Conservation (phyloP, 2,329 filamentous ascomycete genomes). For the Sordariomycetes sp. region DNA sequence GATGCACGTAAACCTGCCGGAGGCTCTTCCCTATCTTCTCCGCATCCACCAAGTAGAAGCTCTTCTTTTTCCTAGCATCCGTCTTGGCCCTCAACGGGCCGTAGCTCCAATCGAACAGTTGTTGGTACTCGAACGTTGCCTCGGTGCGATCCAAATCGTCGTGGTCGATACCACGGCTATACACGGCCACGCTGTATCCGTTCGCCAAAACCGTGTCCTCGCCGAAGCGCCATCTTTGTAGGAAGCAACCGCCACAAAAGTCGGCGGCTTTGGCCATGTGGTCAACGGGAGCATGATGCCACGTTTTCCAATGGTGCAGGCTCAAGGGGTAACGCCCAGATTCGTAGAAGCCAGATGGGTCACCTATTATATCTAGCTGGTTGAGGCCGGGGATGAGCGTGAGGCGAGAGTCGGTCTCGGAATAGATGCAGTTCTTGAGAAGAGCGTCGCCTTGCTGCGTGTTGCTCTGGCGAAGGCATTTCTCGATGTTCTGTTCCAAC, state of each 20-base stretch:
- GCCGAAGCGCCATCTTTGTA: constrained; percentile 44
- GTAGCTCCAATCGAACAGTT: constrained; percentile 3
- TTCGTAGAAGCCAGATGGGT: constrained; percentile 52
- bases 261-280: constrained; percentile 37
- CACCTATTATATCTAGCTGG: constrained; percentile 47
- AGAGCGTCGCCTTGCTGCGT: constrained; percentile 41
- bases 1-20: constrained; percentile 4
- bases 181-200: constrained; percentile 47
- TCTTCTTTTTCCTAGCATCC: constrained; percentile 4
- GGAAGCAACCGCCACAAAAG: constrained; percentile 49
- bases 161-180: constrained; percentile 26
- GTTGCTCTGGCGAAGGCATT: constrained; percentile 26
- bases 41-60: constrained; percentile 3
- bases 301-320: constrained; percentile 48
- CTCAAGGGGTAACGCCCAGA: constrained; percentile 43
- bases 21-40: constrained; percentile 1
- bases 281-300: constrained; percentile 41
- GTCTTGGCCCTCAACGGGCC: constrained; percentile 2
- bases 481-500: constrained; percentile 35
- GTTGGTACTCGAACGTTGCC: constrained; percentile 2
- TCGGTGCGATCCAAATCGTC: constrained; percentile 26
- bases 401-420: constrained; percentile 42
- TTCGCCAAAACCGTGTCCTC: constrained; percentile 44
- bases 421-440: constrained; percentile 47
- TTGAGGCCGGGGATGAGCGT: constrained; percentile 44